Percentiles rank a stretch among this genome's conserved stretches.
phyloP scores from a whole-genome alignment of 2,329 filamentous ascomycete genomes.

The Curvularia eragrostidis region DNA sequence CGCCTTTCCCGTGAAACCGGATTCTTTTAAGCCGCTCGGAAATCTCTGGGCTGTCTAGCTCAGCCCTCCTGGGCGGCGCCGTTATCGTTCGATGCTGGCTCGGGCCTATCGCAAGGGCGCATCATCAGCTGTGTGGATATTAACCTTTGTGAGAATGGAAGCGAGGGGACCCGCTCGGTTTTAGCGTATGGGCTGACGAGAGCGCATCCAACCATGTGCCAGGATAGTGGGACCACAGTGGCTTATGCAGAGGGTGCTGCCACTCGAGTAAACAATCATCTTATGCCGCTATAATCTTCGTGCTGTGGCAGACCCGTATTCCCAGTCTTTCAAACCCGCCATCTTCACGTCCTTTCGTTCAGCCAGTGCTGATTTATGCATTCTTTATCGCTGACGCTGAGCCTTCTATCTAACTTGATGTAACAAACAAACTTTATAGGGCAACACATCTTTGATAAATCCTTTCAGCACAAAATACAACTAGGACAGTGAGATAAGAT shows the following conservation, averaged over 20 bases:
- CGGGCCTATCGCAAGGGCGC: constrained; percentile 10
- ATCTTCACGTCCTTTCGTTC: neutral
- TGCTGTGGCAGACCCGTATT: neutral
- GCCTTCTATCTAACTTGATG: neutral
- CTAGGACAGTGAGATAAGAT: constrained; percentile 23
- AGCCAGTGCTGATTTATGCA: neutral
- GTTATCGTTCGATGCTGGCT: constrained; percentile 1
- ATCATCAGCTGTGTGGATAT: constrained; percentile 16
- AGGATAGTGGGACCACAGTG: constrained; percentile 14
- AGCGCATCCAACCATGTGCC: constrained; percentile 4
- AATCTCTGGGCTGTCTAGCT: constrained; percentile 13
- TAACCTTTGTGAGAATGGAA: constrained; percentile 10
- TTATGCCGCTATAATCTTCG: neutral
- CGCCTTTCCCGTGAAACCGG: constrained; percentile 1
- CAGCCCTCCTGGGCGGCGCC: constrained; percentile 4
- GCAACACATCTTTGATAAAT: constrained; percentile 37
- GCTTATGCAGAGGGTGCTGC: constrained; percentile 2
- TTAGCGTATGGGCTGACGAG: constrained; percentile 13
- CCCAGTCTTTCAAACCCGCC: neutral
- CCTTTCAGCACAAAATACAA: constrained; percentile 30
- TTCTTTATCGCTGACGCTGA: neutral
- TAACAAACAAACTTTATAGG: constrained; percentile 28
- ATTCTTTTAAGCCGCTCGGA: neutral
- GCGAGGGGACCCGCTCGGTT: constrained; percentile 14
- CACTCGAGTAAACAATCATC: neutral